Evolutionary conservation across 139 green algal genomes (phyloP), one percentile per base, ranked within the genome.

Genomic region (Mesostigma viride): DNA sequence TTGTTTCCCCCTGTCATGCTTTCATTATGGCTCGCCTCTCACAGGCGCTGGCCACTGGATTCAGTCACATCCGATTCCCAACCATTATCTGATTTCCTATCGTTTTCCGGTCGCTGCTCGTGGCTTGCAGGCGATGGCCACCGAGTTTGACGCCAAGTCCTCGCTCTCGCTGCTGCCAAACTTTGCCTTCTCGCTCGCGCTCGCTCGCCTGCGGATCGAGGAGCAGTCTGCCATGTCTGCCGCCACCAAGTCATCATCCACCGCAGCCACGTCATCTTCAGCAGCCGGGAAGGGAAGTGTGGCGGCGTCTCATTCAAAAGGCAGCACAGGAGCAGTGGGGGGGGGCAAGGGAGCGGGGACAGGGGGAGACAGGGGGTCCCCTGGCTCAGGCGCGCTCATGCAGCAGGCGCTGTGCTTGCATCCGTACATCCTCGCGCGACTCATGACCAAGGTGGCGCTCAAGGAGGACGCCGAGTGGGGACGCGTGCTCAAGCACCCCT

Each of bases 141-240:
- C n/a, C 24, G 40, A 75, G 45, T 85, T 76, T 35, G 81, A 85
- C 47, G 78, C 65, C 45, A 72, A 82, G 66, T 45, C 56, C 27
- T 80, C 77, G 1, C 70, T 90, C 0, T 65, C 70, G 14, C 76
- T 93, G 51, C 72, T 93, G 47, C 90, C 90, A 58, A 96, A 94
- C 76, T 87, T 88, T 24, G 78, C 83, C 26, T 94, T 83, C 65
- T 81, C 79, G 0, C 56, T 81, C 14, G 79, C 90, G 0, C 79
- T 96, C 53, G 85, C 85, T 0, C 26, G 36, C 0, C 83, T 83
- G 5, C n/a, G 20, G n/a, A 1, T 63, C 31, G 71, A 34, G 58
- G 31, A 73, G 3, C 53, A 59, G 3, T 11, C 31, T 6, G 69
- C 67, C 24, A 45, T 65, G 1, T 65, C 86, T 47, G 53, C 71